phyloP scores from a whole-genome alignment of 108 stramenopile genomes.

The Skeletonema tropicum region DNA sequence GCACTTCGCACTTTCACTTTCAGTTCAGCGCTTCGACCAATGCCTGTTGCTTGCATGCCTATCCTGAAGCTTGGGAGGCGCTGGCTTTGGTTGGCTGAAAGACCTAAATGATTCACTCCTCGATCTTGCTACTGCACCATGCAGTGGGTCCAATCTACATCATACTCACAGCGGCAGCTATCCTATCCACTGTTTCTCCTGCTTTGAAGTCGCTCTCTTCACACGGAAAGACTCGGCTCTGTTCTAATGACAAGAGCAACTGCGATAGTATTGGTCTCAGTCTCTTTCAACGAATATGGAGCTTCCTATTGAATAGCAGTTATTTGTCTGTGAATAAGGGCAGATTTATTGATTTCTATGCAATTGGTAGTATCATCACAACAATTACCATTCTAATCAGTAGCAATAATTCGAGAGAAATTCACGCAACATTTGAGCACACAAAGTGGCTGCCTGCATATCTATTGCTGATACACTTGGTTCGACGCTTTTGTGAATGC shows the following conservation, averaged over 20 bases:
- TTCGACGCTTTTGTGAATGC: conserved; percentile 64
- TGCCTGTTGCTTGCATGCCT: too few species aligned
- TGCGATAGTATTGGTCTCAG: not conserved
- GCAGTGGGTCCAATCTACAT: conserved; percentile 29
- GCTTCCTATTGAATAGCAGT: not conserved
- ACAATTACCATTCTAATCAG: conserved; percentile 2
- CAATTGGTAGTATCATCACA: conserved; percentile 45
- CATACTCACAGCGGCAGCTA: conserved; percentile 42
- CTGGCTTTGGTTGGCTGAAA: too few species aligned
- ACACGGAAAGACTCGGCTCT: conserved; percentile 58
- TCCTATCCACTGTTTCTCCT: conserved; percentile 49
- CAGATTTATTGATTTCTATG: conserved; percentile 61
- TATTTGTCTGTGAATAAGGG: conserved; percentile 27
- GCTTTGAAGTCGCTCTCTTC: conserved; percentile 41
- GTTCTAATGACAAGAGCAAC: not conserved
- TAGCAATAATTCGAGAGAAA: not conserved
- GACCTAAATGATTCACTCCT: too few species aligned
- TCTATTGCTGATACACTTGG: conserved; percentile 29
- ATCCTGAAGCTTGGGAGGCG: too few species aligned
- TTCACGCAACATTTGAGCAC: not conserved
- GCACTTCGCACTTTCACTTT: too few species aligned
- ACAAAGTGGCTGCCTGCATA: conserved; percentile 3
- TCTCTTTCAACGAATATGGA: not conserved
- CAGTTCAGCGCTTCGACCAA: too few species aligned
- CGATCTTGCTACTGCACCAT: not conserved